phyloP scores from a whole-genome alignment of 768 basidiomycete species.

The Amylocystis lapponica region DNA sequence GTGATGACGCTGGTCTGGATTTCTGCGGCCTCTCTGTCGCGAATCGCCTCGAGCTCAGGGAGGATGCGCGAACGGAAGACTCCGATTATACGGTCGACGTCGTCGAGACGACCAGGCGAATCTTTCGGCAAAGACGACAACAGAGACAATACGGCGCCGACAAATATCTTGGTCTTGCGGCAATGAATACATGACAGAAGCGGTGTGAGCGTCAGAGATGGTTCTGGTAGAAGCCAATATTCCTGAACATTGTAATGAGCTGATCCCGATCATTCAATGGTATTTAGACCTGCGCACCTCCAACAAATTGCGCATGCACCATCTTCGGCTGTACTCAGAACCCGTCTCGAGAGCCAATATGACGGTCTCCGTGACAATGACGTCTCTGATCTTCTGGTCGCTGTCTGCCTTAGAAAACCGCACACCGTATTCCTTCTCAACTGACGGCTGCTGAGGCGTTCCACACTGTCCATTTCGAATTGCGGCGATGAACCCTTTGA shows the following conservation, averaged over 20 bases:
- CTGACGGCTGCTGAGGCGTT: slow-evolving; percentile 36
- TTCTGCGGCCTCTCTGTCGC: slow-evolving; percentile 25
- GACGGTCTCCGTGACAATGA: slow-evolving; percentile 36
- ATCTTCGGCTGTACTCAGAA: slow-evolving; percentile 37
- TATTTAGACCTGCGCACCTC: slow-evolving; percentile 38
- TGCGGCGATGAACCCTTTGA: slow-evolving; percentile 39
- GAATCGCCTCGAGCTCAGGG: slow-evolving; percentile 40
- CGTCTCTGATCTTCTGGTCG: slow-evolving; percentile 40
- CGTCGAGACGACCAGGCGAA: slow-evolving; percentile 6
- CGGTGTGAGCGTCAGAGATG: slow-evolving; percentile 32
- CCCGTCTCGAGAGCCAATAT: slow-evolving; percentile 46
- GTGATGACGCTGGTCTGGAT: slow-evolving; percentile 35
- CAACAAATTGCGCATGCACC: slow-evolving; percentile 43
- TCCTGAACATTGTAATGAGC: slow-evolving; percentile 29
- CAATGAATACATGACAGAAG: slow-evolving; percentile 41
- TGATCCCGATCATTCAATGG: neutral
- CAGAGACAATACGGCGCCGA: slow-evolving; percentile 26
- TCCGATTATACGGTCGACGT: slow-evolving; percentile 29
- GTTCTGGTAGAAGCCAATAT: slow-evolving; percentile 41
- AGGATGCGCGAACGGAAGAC: slow-evolving; percentile 42
- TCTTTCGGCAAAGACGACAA: slow-evolving; percentile 18
- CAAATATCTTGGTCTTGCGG: slow-evolving; percentile 40
- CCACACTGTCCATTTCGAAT: slow-evolving; percentile 44
- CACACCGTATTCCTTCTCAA: slow-evolving; percentile 48
- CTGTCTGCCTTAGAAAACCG: slow-evolving; percentile 25